Conservation (phyloP, 1,284 basidiomycete genomes). For the Kalmanozyma brasiliensis region DNA sequence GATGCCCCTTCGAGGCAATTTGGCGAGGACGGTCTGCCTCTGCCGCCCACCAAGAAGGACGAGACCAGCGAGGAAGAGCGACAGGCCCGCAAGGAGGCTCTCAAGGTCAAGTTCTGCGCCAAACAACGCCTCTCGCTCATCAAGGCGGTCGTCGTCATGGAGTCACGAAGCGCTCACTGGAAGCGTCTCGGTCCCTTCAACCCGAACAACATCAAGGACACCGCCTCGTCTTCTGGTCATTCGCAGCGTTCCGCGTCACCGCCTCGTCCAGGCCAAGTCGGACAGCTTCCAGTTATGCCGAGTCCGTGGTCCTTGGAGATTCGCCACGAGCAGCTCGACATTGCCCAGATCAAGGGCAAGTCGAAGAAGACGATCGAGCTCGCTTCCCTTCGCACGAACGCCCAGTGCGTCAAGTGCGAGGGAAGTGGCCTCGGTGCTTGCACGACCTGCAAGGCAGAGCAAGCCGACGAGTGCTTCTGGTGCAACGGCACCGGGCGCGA, state of each 20-base stretch:
- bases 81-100: slow-evolving; percentile 38
- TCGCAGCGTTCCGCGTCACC: neutral
- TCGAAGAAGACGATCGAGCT: slow-evolving; percentile 54
- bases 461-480: slow-evolving; percentile 61
- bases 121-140: slow-evolving; percentile 51
- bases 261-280: slow-evolving; percentile 3
- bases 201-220: slow-evolving; percentile 10
- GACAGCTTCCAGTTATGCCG: slow-evolving; percentile 44
- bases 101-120: slow-evolving; percentile 36
- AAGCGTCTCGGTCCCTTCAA: slow-evolving; percentile 38
- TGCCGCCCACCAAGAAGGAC: slow-evolving; percentile 56
- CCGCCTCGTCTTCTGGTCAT: neutral
- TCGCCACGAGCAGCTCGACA: slow-evolving; percentile 45
- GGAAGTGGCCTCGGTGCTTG: slow-evolving; percentile 37
- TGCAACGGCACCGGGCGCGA: slow-evolving; percentile 53
- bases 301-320: slow-evolving; percentile 55
- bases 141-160: slow-evolving; percentile 60
- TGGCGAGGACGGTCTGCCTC: slow-evolving; percentile 48
- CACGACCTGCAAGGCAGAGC: slow-evolving; percentile 43
- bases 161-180: slow-evolving; percentile 43
- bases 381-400: slow-evolving; percentile 42
- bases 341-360: slow-evolving; percentile 47
- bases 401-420: slow-evolving; percentile 42
- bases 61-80: slow-evolving; percentile 53
- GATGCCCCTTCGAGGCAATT: slow-evolving; percentile 43